phyloP scores from a whole-genome alignment of 306 rosid species.

The Pyrus bretschneideri region DNA sequence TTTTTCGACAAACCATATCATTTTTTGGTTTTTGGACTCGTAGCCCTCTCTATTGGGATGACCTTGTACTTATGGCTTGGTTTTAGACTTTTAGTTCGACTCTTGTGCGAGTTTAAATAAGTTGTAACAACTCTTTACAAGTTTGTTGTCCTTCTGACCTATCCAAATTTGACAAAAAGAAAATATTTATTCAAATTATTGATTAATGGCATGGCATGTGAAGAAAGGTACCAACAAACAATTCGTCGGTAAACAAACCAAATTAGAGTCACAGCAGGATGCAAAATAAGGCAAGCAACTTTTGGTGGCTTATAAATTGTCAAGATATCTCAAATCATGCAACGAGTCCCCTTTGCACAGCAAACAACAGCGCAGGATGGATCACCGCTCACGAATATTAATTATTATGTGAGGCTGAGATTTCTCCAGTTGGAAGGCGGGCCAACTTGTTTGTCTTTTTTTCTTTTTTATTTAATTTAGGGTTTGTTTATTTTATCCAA shows the following conservation, averaged over 20 bases:
- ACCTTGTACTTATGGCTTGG: too few relatives aligned
- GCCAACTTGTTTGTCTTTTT: not conserved
- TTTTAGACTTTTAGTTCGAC: too few relatives aligned
- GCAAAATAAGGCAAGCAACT: not conserved
- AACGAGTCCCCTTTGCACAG: not conserved
- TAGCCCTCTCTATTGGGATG: too few relatives aligned
- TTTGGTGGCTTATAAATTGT: not conserved
- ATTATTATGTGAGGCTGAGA: not conserved
- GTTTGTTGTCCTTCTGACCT: too few relatives aligned
- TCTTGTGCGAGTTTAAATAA: too few relatives aligned
- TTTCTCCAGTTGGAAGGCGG: not conserved
- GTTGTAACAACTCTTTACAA: too few relatives aligned
- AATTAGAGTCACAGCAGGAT: too few relatives aligned
- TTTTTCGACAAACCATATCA: accelerated
- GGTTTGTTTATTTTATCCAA: too few relatives aligned
- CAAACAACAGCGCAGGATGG: not conserved
- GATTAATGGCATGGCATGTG: not conserved
- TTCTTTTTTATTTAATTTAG: too few relatives aligned
- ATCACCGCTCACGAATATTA: not conserved
- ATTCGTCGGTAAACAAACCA: not conserved
- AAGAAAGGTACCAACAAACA: not conserved
- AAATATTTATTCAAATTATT: too few relatives aligned
- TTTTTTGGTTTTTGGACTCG: too few relatives aligned
- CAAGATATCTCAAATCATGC: not conserved
- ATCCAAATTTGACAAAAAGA: too few relatives aligned